Evolutionary conservation across 2,329 filamentous ascomycete species (phyloP).

Genomic region (Aspergillus terreus): DNA sequence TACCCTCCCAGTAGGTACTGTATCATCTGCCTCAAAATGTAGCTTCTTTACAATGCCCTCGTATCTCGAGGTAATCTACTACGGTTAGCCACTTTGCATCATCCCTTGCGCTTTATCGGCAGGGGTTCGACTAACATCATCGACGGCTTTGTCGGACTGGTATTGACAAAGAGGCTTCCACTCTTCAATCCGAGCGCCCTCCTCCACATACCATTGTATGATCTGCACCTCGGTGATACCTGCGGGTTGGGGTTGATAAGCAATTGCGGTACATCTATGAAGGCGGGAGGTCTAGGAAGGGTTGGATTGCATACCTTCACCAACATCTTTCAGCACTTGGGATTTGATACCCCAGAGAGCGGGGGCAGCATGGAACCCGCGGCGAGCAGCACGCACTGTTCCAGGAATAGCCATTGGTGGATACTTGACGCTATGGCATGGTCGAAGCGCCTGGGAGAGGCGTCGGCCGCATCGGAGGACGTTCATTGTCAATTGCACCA

Average conservation of each 20-base stretch:
- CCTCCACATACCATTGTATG: conserved; percentile 99
- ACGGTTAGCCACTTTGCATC: conserved; percentile 23
- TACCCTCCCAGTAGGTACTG: conserved; percentile 83
- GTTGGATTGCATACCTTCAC: conserved; percentile 31
- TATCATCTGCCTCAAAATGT: conserved; percentile 92
- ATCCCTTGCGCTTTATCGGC: not conserved
- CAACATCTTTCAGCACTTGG: conserved; percentile 42
- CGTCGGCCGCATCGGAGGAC: conserved; percentile 28
- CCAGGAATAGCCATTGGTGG: conserved; percentile 24
- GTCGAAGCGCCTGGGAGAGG: conserved; percentile 25
- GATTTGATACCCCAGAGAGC: conserved; percentile 34
- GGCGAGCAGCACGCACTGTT: conserved; percentile 21
- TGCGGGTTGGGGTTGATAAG: conserved; percentile 33
- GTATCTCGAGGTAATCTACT: conserved; percentile 93
- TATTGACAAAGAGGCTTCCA: conserved; percentile 98
- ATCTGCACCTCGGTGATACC: conserved; percentile 98
- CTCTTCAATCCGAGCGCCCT: conserved; percentile 91
- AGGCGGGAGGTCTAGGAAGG: not conserved
- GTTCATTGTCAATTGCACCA: conserved; percentile 21
- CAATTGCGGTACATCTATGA: not conserved
- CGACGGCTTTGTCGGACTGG: conserved; percentile 89
- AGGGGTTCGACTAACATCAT: conserved; percentile 45
- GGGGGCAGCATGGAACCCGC: conserved; percentile 34
- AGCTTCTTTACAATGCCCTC: conserved; percentile 94
- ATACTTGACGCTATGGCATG: conserved; percentile 21